Evolutionary conservation across 257 asterid species (phyloP), one percentile per base, ranked within the genome.

Genomic region (Plantago major): DNA sequence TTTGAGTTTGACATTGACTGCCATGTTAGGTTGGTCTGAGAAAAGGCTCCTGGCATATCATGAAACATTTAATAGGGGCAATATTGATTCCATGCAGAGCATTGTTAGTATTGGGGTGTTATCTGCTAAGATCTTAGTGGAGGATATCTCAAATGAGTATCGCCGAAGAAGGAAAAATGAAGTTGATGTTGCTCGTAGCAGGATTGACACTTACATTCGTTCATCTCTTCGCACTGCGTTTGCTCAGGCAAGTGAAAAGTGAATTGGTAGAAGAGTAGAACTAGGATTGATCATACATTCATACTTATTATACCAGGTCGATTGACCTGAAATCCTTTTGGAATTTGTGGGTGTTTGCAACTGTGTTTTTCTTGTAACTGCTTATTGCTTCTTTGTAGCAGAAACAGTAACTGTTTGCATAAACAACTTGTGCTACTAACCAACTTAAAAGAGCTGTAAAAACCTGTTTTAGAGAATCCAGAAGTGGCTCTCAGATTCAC

Each of bases 11-110:
- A 85, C 95, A 0, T 75, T 93, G 82, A 89, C 96, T 47, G 90
- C 99, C 30, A 83, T 89, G 72, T 77, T 93, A 78, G 94, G 99
- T 46, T 93, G 97, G 99, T 89, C 97, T 56, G 99, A 93, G 88
- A 93, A 93, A 72, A 82, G 97, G 66, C 95, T 93, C 58, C 86
- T 93, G 58, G 99, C 99, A 46, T 93, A 89, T 77, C 99, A 89
- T 60, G 99, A 93, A 62, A 93, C 99, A 30, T 93, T 89, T 73
- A 87, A 82, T 62, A 73, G 70, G 28, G 80, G 71, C 49, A 89
- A 89, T 67, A 80, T 93, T 50, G 95, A 85, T 48, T 80, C 96
- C 67, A 86, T 93, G 99, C 87, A 81, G 63, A 77, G 69, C 79
- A 84, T 93, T 68, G 99, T 93, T 59, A 89, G 96, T 42, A 67